Conservation (phyloP, 352 stramenopile species). For the Pythium vanterpoolii region DNA sequence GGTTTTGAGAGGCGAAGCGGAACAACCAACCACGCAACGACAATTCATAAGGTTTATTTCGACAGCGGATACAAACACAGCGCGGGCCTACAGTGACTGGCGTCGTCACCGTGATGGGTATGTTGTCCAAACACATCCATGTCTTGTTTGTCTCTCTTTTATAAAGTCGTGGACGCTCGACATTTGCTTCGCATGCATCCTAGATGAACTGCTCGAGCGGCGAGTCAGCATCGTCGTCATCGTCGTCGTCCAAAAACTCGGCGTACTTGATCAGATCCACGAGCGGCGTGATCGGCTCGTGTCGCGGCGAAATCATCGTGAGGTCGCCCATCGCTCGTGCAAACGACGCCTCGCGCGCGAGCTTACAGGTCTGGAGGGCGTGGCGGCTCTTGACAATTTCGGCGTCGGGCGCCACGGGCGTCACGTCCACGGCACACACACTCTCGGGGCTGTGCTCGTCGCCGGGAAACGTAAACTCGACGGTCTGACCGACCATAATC, state of each 20-base stretch:
- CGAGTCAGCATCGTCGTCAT: slow-evolving; percentile 36
- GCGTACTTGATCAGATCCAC: slow-evolving; percentile 86
- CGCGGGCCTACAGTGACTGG: too few species aligned
- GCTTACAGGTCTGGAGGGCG: slow-evolving; percentile 71
- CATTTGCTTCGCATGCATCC: too few species aligned
- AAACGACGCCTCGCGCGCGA: slow-evolving; percentile 69
- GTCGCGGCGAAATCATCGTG: slow-evolving; percentile 73
- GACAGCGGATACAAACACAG: too few species aligned
- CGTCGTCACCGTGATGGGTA: too few species aligned
- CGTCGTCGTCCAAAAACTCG: slow-evolving; percentile 57
- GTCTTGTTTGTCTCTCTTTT: too few species aligned
- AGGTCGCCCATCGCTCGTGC: slow-evolving; percentile 71
- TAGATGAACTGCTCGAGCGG: slow-evolving; percentile 64
- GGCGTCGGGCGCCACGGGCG: slow-evolving; percentile 51
- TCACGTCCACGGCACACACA: slow-evolving; percentile 53
- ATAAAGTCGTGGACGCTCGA: too few species aligned
- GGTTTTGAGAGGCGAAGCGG: too few species aligned
- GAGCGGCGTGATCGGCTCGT: slow-evolving; percentile 73
- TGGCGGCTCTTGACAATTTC: slow-evolving; percentile 68
- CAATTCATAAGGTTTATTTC: too few species aligned
- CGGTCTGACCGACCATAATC: slow-evolving; percentile 60
- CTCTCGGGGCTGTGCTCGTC: slow-evolving; percentile 25
- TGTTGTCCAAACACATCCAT: too few species aligned
- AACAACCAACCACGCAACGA: too few species aligned
- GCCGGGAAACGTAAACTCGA: slow-evolving; percentile 59